Evolutionary conservation across 176 grass and related monocot species (phyloP), one percentile per base, ranked within the genome.

Genomic region (Musa beccarii): DNA sequence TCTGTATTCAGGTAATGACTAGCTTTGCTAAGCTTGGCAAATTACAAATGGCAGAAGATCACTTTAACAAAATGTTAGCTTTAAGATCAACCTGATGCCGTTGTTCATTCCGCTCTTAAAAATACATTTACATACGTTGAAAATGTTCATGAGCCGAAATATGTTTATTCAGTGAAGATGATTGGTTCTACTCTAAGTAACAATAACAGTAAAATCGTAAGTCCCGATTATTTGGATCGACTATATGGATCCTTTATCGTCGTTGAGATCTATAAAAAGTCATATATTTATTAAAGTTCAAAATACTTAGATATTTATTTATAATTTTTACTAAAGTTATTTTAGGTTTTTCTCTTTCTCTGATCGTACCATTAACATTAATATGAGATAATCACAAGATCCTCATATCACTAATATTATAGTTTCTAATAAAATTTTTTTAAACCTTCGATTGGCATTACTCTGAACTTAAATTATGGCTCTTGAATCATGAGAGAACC

Each of bases 401-500:
- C 34, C 34, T 43, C 4, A 5, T 43, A 43, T 4, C 34, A 5
- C 34, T 43, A 43, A 43, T 43, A 43, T 43, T 43, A 43, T 43
- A 43, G 34, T 43, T 43, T 43, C 4, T 43, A 43, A 43, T 43
- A 43, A 43, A 6, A 0, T 43, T 0, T 43, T 43, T 43, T 43
- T 43, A 43, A 43, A 6, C 6, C 4, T 43, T 43, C 0, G 34
- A 0, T 43, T 43, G 34, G 34, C 34, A 6, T 43, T 43, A 59
- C 21, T 75, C 80, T 79, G 63, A 98, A 68, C 59, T 82, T 69
- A 78, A 91, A 91, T 59, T 87, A 68, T 51, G 93, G 91, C 75
- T 91, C 86, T 23, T 79, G 91, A 72, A 90, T 93, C 76, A 91
- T 98, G 59, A 68, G 72, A 79, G 88, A 98, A 82, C 90, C 94